Evolutionary conservation across 768 basidiomycete genomes (phyloP).

Genomic region (Erythrobasidium yunnanense): DNA sequence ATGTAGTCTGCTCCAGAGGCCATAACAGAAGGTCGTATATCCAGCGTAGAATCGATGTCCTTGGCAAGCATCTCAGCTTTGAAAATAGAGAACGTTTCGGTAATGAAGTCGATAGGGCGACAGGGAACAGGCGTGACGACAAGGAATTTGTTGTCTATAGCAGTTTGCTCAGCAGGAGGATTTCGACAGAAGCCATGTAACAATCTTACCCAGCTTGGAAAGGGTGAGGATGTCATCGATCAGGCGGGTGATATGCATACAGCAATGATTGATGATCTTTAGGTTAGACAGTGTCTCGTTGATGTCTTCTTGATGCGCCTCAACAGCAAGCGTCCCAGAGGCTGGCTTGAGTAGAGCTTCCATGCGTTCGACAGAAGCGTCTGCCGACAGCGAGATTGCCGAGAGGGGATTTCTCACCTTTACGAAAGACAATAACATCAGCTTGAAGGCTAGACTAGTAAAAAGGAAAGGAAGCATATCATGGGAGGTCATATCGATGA

Average conservation of each 20-base stretch:
- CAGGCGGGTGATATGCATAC: conserved; percentile 17
- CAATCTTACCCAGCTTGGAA: conserved; percentile 5
- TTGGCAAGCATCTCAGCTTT: conserved; percentile 12
- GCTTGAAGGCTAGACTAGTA: neutral
- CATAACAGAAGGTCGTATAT: neutral
- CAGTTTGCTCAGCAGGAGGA: neutral
- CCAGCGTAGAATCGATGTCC: conserved; percentile 3
- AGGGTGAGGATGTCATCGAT: conserved; percentile 23
- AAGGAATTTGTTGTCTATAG: conserved; percentile 17
- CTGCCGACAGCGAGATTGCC: conserved; percentile 14
- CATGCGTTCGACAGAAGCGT: conserved; percentile 5
- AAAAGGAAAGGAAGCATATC: neutral
- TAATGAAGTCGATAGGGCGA: conserved; percentile 8
- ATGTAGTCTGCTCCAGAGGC: conserved; percentile 9
- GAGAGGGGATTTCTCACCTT: conserved; percentile 4
- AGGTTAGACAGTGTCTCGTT: conserved; percentile 16
- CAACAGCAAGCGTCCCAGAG: neutral
- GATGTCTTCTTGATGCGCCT: neutral
- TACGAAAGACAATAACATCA: neutral
- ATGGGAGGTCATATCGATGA: conserved; percentile 20
- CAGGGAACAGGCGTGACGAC: conserved; percentile 18
- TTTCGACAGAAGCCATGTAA: neutral
- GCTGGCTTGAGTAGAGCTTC: neutral
- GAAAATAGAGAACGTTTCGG: conserved; percentile 13
- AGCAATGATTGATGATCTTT: conserved; percentile 25